Base-by-base conservation (phyloP, 257 asterid species). In the Solanum bulbocastanum region DNA sequence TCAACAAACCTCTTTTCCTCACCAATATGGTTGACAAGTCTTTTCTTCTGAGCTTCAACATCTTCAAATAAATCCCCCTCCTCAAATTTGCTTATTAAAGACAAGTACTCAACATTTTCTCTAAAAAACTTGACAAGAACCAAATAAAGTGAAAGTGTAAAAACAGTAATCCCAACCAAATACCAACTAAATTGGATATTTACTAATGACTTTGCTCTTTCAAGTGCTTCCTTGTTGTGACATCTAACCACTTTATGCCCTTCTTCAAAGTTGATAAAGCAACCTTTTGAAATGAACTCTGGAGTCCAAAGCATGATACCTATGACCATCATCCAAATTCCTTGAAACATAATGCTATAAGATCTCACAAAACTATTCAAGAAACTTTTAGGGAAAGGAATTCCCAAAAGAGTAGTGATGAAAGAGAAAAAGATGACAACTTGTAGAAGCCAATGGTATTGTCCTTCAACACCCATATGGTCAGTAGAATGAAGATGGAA, bases 271-370 rank as follows among this genome's bases (percentile, higher is more conserved):
- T 88, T 92, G 88, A 94, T 14, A 83, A 52, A 93, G 71, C 94
- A 95, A 2, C 95, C 97, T 81, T 90, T 87, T 0, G 98, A 92
- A 60, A 92, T 69, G 79, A 91, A 88, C 18, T 40, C 74, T 8
- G 98, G 95, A 4, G 94, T 94, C 99, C 99, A 95, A 30, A 95
- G 87, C 99, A 96, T 93, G 3, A 93, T 2, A 22, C 99, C 98
- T 40, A 89, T 91, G 18, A 92, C 97, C 16, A 93, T 83, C 3
- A 96, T 89, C 99, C 98, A 96, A 58, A 95, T 89, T 8, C 99
- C 98, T 87, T 94, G 95, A n/a, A 94, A 90, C 33, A 92, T 68
- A 11, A 96, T 91, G 10, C 95, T 92, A 1, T 91, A 86, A 5
- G 94, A 94, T 58, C 95, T 91, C 16, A 89, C 88, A 8, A 96